Conservation (phyloP, 1,284 basidiomycete genomes). For the Sporisorium graminicola region DNA sequence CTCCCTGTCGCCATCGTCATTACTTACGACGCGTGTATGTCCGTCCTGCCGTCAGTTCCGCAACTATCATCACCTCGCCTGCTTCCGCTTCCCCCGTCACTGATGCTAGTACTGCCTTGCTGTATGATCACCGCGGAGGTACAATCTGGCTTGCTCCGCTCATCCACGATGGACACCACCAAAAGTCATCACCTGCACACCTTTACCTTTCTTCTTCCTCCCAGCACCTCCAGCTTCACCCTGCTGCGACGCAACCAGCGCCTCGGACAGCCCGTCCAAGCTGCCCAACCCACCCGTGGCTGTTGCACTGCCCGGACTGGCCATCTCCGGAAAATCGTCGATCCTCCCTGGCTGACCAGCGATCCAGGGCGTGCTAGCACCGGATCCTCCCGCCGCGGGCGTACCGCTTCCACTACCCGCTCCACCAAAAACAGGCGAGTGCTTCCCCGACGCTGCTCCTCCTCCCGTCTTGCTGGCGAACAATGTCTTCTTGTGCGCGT, state of each 20-base stretch:
- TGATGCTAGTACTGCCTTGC: too few species aligned
- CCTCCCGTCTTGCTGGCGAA: slow-evolving; percentile 27
- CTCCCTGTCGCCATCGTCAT: too few species aligned
- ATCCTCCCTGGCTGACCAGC: slow-evolving; percentile 18
- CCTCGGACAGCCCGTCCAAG: slow-evolving; percentile 32
- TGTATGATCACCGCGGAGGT: too few species aligned
- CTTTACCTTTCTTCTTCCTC: slow-evolving; percentile 58
- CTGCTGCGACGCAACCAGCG: slow-evolving; percentile 23
- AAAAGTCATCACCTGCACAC: slow-evolving; percentile 48
- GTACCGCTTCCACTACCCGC: neutral
- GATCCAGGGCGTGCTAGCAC: slow-evolving; percentile 33
- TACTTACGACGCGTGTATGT: too few species aligned
- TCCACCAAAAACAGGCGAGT: neutral
- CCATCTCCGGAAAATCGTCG: slow-evolving; percentile 24
- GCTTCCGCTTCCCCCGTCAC: too few species aligned
- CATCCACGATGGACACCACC: slow-evolving; percentile 58
- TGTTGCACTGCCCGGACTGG: neutral
- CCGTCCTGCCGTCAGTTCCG: too few species aligned
- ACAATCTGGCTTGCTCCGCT: neutral
- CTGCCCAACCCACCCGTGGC: slow-evolving; percentile 5
- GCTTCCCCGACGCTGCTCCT: neutral
- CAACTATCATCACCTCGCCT: too few species aligned
- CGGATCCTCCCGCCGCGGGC: slow-evolving; percentile 1
- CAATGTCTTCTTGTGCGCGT: slow-evolving; percentile 61
- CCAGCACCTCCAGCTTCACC: slow-evolving; percentile 7